phyloP scores from a whole-genome alignment of 495 filamentous ascomycete species.

The Xylaria flabelliformis region DNA sequence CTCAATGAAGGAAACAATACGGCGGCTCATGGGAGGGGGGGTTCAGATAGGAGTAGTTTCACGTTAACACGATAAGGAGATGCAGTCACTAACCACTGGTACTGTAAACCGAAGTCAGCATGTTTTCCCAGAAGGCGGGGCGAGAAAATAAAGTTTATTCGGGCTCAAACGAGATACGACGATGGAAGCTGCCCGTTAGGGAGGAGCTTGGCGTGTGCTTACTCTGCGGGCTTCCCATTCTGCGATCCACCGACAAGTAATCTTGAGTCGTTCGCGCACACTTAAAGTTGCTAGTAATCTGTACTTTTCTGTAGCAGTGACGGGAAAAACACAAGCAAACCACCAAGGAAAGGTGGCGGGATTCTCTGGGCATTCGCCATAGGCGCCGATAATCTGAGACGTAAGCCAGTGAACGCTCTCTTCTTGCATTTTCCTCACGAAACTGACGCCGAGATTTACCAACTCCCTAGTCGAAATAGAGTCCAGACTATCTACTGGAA shows the following conservation, averaged over 20 bases:
- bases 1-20: neutral
- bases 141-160: neutral
- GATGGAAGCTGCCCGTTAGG: neutral
- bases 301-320: constrained; percentile 81
- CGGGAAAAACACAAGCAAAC: constrained; percentile 83
- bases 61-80: neutral
- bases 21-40: neutral
- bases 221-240: constrained; percentile 73
- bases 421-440: constrained; percentile 69
- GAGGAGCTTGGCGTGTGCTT: constrained; percentile 53
- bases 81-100: constrained; percentile 20
- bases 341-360: constrained; percentile 85
- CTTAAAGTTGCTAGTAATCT: constrained; percentile 70
- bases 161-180: neutral
- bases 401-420: constrained; percentile 76
- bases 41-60: neutral
- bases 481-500: constrained; percentile 54
- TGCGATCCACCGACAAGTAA: constrained; percentile 75
- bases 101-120: constrained; percentile 8
- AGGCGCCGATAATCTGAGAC: constrained; percentile 70
- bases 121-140: neutral
- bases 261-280: constrained; percentile 80
- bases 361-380: constrained; percentile 77
- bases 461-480: constrained; percentile 73
- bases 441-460: constrained; percentile 66